Percentiles rank a stretch among this genome's conserved stretches.
Conservation (phyloP, 768 basidiomycete species). For the Phallus indusiatus region DNA sequence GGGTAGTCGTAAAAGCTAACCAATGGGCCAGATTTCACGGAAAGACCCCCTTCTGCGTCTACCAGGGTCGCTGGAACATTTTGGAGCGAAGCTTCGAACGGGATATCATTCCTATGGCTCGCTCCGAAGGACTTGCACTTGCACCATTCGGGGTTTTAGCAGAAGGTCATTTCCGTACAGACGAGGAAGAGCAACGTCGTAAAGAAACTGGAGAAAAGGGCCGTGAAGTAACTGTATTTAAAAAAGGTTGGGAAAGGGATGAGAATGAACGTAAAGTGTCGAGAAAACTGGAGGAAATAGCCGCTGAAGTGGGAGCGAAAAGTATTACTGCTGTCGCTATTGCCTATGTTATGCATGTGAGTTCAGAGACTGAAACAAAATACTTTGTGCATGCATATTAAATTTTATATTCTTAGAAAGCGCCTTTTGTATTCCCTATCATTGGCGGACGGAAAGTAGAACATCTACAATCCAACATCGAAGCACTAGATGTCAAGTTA, state of each 20-base stretch:
- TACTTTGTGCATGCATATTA: background rate
- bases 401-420: constrained; percentile 25
- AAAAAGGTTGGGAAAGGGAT: constrained; percentile 1
- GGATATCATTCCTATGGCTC: constrained; percentile 28
- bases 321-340: constrained; percentile 41
- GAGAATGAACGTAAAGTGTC: constrained; percentile 9
- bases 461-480: constrained; percentile 39
- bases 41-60: constrained; percentile 28
- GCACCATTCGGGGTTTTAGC: constrained; percentile 22
- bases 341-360: constrained; percentile 37
- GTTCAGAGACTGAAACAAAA: background rate
- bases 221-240: background rate
- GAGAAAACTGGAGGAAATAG: constrained; percentile 31
- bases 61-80: constrained; percentile 23
- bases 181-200: constrained; percentile 15
- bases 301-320: constrained; percentile 38
- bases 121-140: constrained; percentile 21
- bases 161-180: constrained; percentile 17
- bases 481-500: constrained; percentile 39
- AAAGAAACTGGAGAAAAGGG: constrained; percentile 18
- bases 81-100: constrained; percentile 26
- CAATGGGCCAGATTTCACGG: constrained; percentile 25
- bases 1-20: constrained; percentile 22
- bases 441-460: constrained; percentile 44
- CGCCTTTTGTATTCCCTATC: constrained; percentile 43